Conservation (phyloP, 495 filamentous ascomycete genomes). For the Cryomyces minteri region DNA sequence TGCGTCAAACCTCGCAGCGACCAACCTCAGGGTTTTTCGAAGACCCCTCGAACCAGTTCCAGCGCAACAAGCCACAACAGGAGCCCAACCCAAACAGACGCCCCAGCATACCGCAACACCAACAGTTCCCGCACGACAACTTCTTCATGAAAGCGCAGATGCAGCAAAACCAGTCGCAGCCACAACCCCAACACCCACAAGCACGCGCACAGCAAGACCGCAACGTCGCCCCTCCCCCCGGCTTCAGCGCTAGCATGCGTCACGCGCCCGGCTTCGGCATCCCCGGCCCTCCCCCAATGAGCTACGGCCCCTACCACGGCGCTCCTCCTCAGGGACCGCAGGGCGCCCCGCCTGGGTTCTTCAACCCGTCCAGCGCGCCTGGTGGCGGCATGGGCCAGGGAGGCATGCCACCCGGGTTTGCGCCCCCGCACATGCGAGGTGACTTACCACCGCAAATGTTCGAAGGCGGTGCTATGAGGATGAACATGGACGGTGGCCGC, state of each 20-base stretch:
- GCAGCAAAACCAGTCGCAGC: constrained; percentile 3
- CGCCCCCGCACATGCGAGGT: too few relatives aligned
- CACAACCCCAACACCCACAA: constrained; percentile 1
- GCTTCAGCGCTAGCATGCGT: constrained; percentile 3
- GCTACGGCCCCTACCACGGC: too few relatives aligned
- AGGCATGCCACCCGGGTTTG: too few relatives aligned
- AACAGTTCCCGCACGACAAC: constrained; percentile 6
- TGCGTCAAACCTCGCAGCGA: neutral
- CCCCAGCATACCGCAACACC: constrained; percentile 11
- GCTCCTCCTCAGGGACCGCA: too few relatives aligned
- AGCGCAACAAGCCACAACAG: constrained; percentile 5
- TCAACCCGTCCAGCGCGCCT: too few relatives aligned
- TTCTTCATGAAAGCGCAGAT: constrained; percentile 3
- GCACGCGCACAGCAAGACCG: constrained; percentile 4
- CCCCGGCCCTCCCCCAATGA: too few relatives aligned
- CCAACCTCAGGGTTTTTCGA: constrained; percentile 5
- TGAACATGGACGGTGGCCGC: too few relatives aligned
- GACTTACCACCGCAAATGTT: too few relatives aligned
- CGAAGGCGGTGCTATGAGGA: too few relatives aligned
- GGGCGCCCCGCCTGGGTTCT: too few relatives aligned
- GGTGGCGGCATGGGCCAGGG: too few relatives aligned
- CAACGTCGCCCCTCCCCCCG: constrained; percentile 13
- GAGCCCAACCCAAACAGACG: constrained; percentile 8
- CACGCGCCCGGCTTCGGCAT: neutral
- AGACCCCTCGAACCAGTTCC: constrained; percentile 2